Conservation (phyloP, 2,329 filamentous ascomycete species). For the Hymenoscyphus scutula region DNA sequence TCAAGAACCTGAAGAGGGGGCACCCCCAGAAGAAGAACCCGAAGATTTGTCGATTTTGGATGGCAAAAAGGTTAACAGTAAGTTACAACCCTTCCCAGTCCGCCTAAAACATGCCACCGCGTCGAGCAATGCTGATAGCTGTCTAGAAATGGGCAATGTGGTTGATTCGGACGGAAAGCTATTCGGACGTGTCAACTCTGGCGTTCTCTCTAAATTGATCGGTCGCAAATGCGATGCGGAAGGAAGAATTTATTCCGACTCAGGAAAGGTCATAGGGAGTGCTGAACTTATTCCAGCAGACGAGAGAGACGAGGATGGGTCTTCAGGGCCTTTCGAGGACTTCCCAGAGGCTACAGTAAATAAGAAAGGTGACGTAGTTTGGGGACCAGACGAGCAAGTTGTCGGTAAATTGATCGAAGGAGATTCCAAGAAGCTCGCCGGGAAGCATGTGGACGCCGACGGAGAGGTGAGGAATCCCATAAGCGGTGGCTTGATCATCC, state of each 20-base stretch:
- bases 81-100: neutral
- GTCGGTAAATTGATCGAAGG: slow-evolving; percentile 61
- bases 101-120: neutral
- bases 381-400: slow-evolving; percentile 52
- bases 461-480: slow-evolving; percentile 54
- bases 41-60: slow-evolving; percentile 50
- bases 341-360: slow-evolving; percentile 55
- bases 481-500: neutral
- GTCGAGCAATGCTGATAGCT: neutral
- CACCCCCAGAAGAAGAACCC: slow-evolving; percentile 25
- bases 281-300: slow-evolving; percentile 60
- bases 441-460: slow-evolving; percentile 65
- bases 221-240: slow-evolving; percentile 64
- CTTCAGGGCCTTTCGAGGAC: slow-evolving; percentile 53
- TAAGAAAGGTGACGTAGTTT: slow-evolving; percentile 51
- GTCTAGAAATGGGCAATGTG: slow-evolving; percentile 50
- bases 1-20: slow-evolving; percentile 35
- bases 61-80: slow-evolving; percentile 54
- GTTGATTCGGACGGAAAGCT: slow-evolving; percentile 52
- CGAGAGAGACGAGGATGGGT: slow-evolving; percentile 49
- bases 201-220: slow-evolving; percentile 60
- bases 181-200: slow-evolving; percentile 62
- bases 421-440: slow-evolving; percentile 60
- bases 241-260: slow-evolving; percentile 69
- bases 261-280: slow-evolving; percentile 65